Percentiles rank a stretch among this genome's conserved stretches.
phyloP scores from a whole-genome alignment of 129 eudicot species.

The Ambrosia artemisiifolia region DNA sequence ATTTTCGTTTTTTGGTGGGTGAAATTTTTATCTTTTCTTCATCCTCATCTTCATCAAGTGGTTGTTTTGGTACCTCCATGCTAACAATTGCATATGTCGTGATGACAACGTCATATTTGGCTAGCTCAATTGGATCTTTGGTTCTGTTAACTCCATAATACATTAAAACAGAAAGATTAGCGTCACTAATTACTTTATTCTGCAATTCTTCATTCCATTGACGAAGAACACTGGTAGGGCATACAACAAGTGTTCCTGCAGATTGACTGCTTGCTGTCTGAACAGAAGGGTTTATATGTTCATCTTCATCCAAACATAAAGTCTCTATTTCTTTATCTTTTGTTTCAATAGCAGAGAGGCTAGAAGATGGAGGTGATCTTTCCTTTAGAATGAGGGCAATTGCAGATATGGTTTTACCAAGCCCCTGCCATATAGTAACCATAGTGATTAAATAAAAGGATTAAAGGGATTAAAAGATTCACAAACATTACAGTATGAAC shows the following conservation, averaged over 20 bases:
- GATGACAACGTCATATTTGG: conserved; percentile 82
- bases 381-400: conserved; percentile 90
- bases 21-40: conserved; percentile 35
- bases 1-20: conserved; percentile 58
- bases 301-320: conserved; percentile 55
- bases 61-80: conserved; percentile 91
- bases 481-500: conserved; percentile 1
- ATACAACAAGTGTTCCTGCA: conserved; percentile 90
- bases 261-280: conserved; percentile 54
- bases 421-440: conserved; percentile 51
- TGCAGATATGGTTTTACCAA: conserved; percentile 89
- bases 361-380: conserved; percentile 54
- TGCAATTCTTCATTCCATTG: conserved; percentile 88
- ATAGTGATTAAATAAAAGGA: background rate
- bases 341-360: conserved; percentile 14
- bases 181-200: conserved; percentile 61
- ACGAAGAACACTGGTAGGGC: conserved; percentile 94
- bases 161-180: conserved; percentile 68
- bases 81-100: conserved; percentile 93
- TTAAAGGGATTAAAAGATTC: background rate
- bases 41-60: conserved; percentile 61
- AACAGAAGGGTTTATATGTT: conserved; percentile 18
- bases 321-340: conserved; percentile 46
- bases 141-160: conserved; percentile 80
- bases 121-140: conserved; percentile 75